A percentile compares a stretch with the other conserved stretches of the same genome.
These are phyloP conservation scores for Ogataea paradorogensis DNA, from an alignment of 805 yeast species.

Conservation along the genomic window DNA sequence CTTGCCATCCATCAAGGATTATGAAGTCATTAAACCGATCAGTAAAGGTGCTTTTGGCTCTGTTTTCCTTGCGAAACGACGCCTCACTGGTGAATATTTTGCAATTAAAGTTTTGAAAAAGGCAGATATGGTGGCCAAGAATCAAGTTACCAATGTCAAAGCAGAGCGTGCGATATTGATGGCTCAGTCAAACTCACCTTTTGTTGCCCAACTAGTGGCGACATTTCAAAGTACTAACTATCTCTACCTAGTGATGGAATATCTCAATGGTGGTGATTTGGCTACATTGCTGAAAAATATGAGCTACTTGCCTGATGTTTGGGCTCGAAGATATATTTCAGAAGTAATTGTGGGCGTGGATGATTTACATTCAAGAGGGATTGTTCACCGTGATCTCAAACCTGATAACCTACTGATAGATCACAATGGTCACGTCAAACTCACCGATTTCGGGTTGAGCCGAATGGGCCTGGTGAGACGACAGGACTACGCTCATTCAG, in stretches of 20 bases:
- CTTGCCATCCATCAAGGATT: conserved; percentile 77
- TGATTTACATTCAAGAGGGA: conserved; percentile 83
- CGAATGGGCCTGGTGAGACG: conserved; percentile 85
- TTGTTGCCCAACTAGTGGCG: conserved; percentile 83
- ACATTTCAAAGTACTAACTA: conserved; percentile 88
- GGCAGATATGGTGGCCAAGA: conserved; percentile 94
- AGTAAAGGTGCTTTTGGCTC: conserved; percentile 98
- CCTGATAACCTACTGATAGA: conserved; percentile 93
- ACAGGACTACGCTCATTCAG: conserved; percentile 42
- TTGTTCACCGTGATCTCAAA: conserved; percentile 91
- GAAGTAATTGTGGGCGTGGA: conserved; percentile 89
- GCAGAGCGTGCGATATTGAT: conserved; percentile 98
- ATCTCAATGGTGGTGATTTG: conserved; percentile 92
- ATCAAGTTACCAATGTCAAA: conserved; percentile 91
- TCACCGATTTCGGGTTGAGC: conserved; percentile 94
- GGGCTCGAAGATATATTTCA: conserved; percentile 84
- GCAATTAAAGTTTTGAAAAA: conserved; percentile 92
- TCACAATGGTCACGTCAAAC: conserved; percentile 79
- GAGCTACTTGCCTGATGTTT: conserved; percentile 79
- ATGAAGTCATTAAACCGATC: conserved; percentile 87
- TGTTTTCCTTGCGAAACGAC: conserved; percentile 81
- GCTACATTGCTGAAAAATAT: conserved; percentile 80
- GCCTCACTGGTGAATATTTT: conserved; percentile 87
- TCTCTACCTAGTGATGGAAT: conserved; percentile 93
- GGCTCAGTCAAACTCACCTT: conserved; percentile 91